Base-by-base conservation (phyloP, 2,329 filamentous ascomycete species). In the Endoconidiophora polonica region DNA sequence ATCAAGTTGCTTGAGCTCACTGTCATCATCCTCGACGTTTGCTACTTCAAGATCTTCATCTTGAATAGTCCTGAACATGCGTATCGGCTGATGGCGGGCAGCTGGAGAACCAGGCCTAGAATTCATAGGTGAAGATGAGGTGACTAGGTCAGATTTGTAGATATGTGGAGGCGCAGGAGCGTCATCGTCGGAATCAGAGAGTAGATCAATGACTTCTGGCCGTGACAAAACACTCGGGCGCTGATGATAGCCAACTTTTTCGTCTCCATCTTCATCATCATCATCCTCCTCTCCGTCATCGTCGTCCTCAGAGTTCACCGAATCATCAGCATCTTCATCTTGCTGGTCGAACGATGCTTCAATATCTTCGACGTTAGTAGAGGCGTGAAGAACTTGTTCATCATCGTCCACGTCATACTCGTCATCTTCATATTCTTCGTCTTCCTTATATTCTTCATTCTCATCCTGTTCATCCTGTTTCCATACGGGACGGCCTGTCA, bases 121-220 rank as follows among this genome's bases (percentile, higher is more conserved):
- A 4, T 29, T 42, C 10, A 18, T 37, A 26, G 45, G 45, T 14
- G 33, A 48, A 2, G 44, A 45, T n/a, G 36, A 44, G 14, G 18
- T n/a, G 41, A 23, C 9, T 14, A 23, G 37, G 20, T 16, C 44
- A 33, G 18, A 37, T 6, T 22, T 14, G 10, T 38, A 22, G 20
- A 22, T n/a, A 16, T 36, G 6, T 5, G 36, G 20, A 14, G 16
- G 20, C 14, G 5, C 26, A 20, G 44, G 18, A 3, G 29, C 54
- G 10, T 66, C 61, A 42, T 65, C 62, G 29, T 71, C 68, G 2
- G 66, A 68, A 51, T 72, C 68, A 0, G 69, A 71, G 3, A 72
- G 59, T 7, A 73, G 56, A 48, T 65, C 65, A 52, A 73, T 73
- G 16, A 72, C 63, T 3, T 71, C 62, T 1, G 68, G 67, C 5